Evolutionary conservation across 1,284 basidiomycete species (phyloP).

Genomic region (Omphalotus olearius): DNA sequence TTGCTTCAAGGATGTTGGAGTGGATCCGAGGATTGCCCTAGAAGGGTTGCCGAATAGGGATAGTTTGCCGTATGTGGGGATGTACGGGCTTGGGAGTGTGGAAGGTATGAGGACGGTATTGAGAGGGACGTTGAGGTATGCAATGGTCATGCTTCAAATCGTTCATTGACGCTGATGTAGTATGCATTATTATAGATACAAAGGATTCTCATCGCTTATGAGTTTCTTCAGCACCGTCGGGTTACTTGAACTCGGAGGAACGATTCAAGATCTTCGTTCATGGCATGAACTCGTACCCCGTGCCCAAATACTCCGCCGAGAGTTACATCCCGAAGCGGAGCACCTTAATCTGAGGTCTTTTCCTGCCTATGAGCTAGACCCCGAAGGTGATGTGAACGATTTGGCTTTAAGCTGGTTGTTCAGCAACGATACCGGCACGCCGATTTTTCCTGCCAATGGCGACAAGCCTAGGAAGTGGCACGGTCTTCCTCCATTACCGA

Average conservation of each 20-base stretch:
- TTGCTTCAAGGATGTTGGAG: constrained; percentile 61
- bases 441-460: neutral
- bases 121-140: constrained; percentile 81
- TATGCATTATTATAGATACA: constrained; percentile 53
- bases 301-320: constrained; percentile 4
- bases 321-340: constrained; percentile 7
- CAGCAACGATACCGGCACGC: constrained; percentile 7
- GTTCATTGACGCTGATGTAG: neutral
- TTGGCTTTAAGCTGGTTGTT: constrained; percentile 11
- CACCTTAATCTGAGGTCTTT: constrained; percentile 3
- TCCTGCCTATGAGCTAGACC: neutral
- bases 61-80: constrained; percentile 72
- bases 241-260: constrained; percentile 50
- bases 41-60: constrained; percentile 92
- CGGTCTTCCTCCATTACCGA: constrained; percentile 40
- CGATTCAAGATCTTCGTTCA: constrained; percentile 21
- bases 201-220: constrained; percentile 80
- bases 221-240: constrained; percentile 74
- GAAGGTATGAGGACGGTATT: constrained; percentile 64
- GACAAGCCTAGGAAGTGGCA: neutral
- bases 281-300: constrained; percentile 18
- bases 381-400: neutral
- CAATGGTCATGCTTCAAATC: neutral
- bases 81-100: constrained; percentile 61
- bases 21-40: constrained; percentile 56